phyloP scores from a whole-genome alignment of 495 filamentous ascomycete species.

The Wilcoxina mikolae region DNA sequence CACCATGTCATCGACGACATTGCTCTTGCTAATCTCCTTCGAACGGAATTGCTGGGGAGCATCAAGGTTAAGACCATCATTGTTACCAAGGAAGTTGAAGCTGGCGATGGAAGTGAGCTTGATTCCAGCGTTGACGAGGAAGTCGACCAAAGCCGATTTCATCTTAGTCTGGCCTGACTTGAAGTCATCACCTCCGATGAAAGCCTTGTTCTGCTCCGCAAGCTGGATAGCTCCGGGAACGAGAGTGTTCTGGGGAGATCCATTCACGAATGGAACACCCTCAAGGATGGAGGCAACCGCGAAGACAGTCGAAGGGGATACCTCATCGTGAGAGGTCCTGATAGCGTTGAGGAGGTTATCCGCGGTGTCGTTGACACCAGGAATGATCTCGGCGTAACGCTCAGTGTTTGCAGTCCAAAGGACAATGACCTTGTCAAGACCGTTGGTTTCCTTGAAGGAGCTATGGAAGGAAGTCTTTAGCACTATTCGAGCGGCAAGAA shows the following conservation, averaged over 20 bases:
- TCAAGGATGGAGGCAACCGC: slow-evolving; percentile 89
- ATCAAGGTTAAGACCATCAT: slow-evolving; percentile 96
- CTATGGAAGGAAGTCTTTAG: slow-evolving; percentile 37
- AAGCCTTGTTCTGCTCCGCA: slow-evolving; percentile 73
- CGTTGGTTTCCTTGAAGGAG: slow-evolving; percentile 77
- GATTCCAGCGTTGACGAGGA: slow-evolving; percentile 96
- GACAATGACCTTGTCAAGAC: slow-evolving; percentile 88
- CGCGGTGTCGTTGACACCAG: slow-evolving; percentile 89
- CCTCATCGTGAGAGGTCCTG: slow-evolving; percentile 68
- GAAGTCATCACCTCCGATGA: slow-evolving; percentile 98
- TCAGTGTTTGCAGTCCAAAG: slow-evolving; percentile 99
- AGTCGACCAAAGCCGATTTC: slow-evolving; percentile 97
- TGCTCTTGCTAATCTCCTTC: slow-evolving; percentile 98
- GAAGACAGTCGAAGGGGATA: slow-evolving; percentile 89
- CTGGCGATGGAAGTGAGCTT: slow-evolving; percentile 97
- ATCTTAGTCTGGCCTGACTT: slow-evolving; percentile 99
- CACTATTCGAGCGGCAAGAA: slow-evolving; percentile 11
- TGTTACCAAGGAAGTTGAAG: slow-evolving; percentile 99
- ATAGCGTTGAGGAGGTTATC: slow-evolving; percentile 84
- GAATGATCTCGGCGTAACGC: slow-evolving; percentile 75
- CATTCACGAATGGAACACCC: slow-evolving; percentile 91
- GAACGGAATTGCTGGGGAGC: slow-evolving; percentile 96
- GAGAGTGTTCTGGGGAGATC: slow-evolving; percentile 97
- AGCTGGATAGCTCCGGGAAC: slow-evolving; percentile 83
- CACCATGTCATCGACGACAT: slow-evolving; percentile 98